phyloP scores from a whole-genome alignment of 2,329 filamentous ascomycete species.

The Cercospora zeina region DNA sequence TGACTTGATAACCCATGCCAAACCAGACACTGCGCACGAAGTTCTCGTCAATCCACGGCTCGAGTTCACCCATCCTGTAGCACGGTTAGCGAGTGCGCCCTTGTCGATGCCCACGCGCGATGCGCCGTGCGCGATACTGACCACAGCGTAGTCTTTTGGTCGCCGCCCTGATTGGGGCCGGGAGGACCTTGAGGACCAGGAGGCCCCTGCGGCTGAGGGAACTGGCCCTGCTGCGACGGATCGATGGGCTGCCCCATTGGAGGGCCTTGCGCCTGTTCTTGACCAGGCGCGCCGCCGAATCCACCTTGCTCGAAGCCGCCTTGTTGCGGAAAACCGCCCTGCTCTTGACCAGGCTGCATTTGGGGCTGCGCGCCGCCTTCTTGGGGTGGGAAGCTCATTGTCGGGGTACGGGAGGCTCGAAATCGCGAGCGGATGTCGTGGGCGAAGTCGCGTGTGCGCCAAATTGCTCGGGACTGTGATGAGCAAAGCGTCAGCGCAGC shows the following conservation, averaged over 20 bases:
- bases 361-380: conserved; percentile 62
- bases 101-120: background rate
- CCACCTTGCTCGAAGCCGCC: conserved; percentile 36
- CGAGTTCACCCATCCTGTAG: conserved; percentile 96
- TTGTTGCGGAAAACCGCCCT: conserved; percentile 36
- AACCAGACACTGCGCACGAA: conserved; percentile 96
- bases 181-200: conserved; percentile 40
- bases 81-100: conserved; percentile 14
- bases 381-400: conserved; percentile 68
- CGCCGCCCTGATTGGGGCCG: conserved; percentile 44
- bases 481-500: conserved; percentile 19
- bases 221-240: conserved; percentile 47
- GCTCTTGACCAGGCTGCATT: conserved; percentile 44
- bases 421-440: conserved; percentile 23
- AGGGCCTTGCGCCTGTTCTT: conserved; percentile 50
- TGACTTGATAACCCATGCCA: conserved; percentile 88
- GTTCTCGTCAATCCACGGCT: conserved; percentile 99
- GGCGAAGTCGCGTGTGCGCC: conserved; percentile 29
- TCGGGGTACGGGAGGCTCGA: conserved; percentile 34
- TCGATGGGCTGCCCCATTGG: conserved; percentile 61
- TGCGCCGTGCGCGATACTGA: conserved; percentile 37
- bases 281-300: conserved; percentile 54
- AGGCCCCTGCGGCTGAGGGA: conserved; percentile 49
- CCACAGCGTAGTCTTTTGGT: conserved; percentile 57
- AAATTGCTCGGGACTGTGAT: conserved; percentile 26